These are phyloP conservation scores for Globisporangium cederbergense DNA, from an alignment of 352 stramenopile species.

Conservation along the genomic window DNA sequence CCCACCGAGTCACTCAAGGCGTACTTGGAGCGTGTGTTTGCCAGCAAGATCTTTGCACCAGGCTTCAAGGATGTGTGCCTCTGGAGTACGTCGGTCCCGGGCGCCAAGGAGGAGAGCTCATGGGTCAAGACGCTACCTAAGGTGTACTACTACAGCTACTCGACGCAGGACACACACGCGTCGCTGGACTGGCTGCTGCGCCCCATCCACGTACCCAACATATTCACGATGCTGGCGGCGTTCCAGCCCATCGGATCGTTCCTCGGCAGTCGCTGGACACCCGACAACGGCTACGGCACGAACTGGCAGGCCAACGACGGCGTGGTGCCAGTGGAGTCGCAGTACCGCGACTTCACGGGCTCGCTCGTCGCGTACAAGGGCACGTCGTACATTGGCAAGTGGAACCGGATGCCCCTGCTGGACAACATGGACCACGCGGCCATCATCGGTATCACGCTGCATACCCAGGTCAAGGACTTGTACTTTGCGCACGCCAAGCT, in stretches of 20 bases:
- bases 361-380: conserved; percentile 11
- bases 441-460: conserved; percentile 25
- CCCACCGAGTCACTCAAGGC: conserved; percentile 22
- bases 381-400: conserved; percentile 18
- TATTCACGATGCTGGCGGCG: conserved; percentile 22
- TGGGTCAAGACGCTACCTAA: conserved; percentile 33
- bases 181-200: conserved; percentile 17
- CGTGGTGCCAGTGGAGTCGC: conserved; percentile 20
- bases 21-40: conserved; percentile 42
- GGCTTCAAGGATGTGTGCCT: conserved; percentile 29
- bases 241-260: conserved; percentile 19
- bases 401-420: conserved; percentile 24
- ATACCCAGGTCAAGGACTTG: conserved; percentile 21
- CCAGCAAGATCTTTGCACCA: conserved; percentile 28
- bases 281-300: conserved; percentile 20
- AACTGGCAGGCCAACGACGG: conserved; percentile 37
- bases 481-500: conserved; percentile 17
- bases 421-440: conserved; percentile 25
- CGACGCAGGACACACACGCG: conserved; percentile 24
- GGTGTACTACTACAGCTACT: conserved; percentile 36
- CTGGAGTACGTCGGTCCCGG: conserved; percentile 25
- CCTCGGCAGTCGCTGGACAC: conserved; percentile 26
- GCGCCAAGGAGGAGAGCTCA: conserved; percentile 29
- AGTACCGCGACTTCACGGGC: conserved; percentile 16
- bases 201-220: conserved; percentile 25